These are phyloP conservation scores for Pleomassaria siparia DNA, from an alignment of 2,329 filamentous ascomycete species.

Conservation along the genomic window DNA sequence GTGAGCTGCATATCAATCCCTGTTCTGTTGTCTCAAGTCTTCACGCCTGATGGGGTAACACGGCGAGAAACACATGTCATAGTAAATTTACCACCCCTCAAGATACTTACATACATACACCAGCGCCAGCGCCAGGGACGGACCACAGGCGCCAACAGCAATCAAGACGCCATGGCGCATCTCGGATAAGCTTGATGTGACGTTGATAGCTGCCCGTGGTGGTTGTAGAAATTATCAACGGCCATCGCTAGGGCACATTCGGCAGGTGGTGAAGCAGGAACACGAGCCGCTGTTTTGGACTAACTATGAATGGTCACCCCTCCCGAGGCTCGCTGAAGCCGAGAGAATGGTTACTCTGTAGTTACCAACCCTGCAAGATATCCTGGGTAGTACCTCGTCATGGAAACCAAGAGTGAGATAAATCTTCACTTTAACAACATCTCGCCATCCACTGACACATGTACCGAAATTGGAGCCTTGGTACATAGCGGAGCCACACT, in stretches of 20 bases:
- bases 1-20: neutral
- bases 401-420: too few relatives aligned
- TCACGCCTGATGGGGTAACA: neutral
- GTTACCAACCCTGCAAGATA: too few relatives aligned
- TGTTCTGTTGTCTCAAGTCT: neutral
- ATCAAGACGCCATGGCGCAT: slow-evolving; percentile 12
- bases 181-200: slow-evolving; percentile 11
- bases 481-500: neutral
- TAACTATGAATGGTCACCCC: neutral
- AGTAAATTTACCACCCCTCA: neutral
- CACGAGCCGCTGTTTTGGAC: slow-evolving; percentile 6
- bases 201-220: neutral
- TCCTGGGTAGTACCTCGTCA: too few relatives aligned
- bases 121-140: neutral
- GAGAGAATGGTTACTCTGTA: neutral
- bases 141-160: neutral
- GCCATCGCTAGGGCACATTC: slow-evolving; percentile 13
- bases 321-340: neutral
- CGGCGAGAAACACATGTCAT: neutral
- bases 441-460: too few relatives aligned
- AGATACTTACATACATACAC: neutral
- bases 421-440: neutral
- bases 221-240: neutral
- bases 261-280: slow-evolving; percentile 20
- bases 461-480: neutral